Evolutionary conservation across 768 basidiomycete species (phyloP).

Genomic region (Mycena crocata): DNA sequence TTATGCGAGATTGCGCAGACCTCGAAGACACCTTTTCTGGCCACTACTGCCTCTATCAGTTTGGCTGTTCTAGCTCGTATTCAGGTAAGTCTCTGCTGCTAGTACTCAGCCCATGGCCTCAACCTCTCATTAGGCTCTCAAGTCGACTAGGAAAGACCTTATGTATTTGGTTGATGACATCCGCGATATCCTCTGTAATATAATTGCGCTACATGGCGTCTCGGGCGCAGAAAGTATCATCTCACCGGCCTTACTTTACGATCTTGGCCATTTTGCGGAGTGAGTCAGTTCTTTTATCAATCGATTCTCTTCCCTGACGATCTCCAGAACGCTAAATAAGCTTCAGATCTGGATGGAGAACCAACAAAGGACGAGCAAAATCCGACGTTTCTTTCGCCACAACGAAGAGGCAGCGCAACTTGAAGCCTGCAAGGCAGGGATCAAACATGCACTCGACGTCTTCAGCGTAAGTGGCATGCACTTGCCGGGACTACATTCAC

Average conservation of each 20-base stretch:
- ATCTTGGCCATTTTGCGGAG: conserved; percentile 7
- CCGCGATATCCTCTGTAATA: conserved; percentile 1
- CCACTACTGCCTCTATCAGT: not conserved
- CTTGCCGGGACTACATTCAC: not conserved
- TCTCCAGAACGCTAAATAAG: conserved; percentile 2
- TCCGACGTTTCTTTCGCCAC: conserved; percentile 4
- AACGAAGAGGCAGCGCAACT: conserved; percentile 11
- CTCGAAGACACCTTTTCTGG: not conserved
- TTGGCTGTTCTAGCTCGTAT: not conserved
- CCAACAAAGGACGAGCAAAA: conserved; percentile 6
- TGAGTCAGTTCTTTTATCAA: not conserved
- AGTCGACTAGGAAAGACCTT: not conserved
- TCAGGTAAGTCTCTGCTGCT: not conserved
- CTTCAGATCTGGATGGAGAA: conserved; percentile 1
- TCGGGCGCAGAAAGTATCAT: not conserved
- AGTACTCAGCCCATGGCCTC: not conserved
- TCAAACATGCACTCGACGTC: not conserved
- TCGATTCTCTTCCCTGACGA: not conserved
- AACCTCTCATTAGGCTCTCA: not conserved
- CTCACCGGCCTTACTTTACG: not conserved
- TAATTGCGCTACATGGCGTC: not conserved
- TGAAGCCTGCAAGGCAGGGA: conserved; percentile 8
- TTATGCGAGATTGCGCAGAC: not conserved
- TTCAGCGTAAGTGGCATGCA: not conserved
- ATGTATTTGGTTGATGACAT: not conserved